Percentiles rank a stretch among this genome's conserved stretches.
Evolutionary conservation across 2,329 filamentous ascomycete species (phyloP).

Genomic region (Neonectria neomacrospora): DNA sequence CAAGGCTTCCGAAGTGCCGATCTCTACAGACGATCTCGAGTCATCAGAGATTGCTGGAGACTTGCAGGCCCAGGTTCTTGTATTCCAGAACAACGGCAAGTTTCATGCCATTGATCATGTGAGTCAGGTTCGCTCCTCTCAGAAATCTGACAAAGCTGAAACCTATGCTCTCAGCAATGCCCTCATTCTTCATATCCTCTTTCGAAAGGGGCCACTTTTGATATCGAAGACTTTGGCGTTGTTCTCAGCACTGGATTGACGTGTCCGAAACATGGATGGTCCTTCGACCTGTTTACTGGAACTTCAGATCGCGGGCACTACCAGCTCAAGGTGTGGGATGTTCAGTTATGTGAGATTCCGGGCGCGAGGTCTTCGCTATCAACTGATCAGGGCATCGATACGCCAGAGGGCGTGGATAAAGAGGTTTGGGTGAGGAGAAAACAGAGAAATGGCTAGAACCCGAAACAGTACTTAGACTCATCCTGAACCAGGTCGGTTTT

Average conservation of each 20-base stretch:
- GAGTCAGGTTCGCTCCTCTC: conserved; percentile 43
- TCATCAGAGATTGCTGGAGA: conserved; percentile 46
- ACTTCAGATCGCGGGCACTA: conserved; percentile 71
- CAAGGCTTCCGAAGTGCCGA: conserved; percentile 50
- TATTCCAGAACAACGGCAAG: conserved; percentile 71
- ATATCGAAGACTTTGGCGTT: conserved; percentile 79
- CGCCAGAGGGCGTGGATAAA: conserved; percentile 29
- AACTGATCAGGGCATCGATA: not conserved
- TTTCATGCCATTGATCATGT: conserved; percentile 78
- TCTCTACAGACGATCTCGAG: conserved; percentile 49
- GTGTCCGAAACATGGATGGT: conserved; percentile 78
- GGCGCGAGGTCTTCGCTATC: rapidly evolving
- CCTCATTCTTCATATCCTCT: conserved; percentile 75
- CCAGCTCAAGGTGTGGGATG: conserved; percentile 71
- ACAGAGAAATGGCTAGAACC: conserved; percentile 50
- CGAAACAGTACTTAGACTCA: too few relatives aligned
- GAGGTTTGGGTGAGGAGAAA: conserved; percentile 59
- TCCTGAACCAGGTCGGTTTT: too few relatives aligned
- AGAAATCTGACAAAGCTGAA: not conserved
- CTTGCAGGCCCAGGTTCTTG: conserved; percentile 69
- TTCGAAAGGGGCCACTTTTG: conserved; percentile 70
- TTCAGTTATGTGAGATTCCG: conserved; percentile 59
- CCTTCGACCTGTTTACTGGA: conserved; percentile 75
- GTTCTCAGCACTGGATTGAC: conserved; percentile 70
- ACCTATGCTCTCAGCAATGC: conserved; percentile 61